Evolutionary conservation across 2,329 filamentous ascomycete species (phyloP), one percentile per base, ranked within the genome.

Genomic region (Stromatinia cepivora): DNA sequence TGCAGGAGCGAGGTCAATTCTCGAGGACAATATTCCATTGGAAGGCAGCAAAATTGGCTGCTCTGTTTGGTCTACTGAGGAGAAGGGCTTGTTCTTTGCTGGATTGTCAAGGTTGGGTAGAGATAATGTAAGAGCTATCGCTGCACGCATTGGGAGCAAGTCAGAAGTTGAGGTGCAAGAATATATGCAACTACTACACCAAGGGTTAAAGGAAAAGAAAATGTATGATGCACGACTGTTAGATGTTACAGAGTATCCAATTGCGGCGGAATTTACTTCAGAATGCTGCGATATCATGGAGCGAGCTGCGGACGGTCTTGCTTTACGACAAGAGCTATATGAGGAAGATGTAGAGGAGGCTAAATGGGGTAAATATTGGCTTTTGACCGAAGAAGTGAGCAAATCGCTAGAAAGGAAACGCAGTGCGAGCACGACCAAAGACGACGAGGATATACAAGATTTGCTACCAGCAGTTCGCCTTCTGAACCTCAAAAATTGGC

Each of bases 81-180:
- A 97, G 76, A 97, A 97, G 77, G 81, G 85, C 1, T 74, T 82
- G 0, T 86, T 97, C 70, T 97, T 92, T 77, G 82, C 85, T 20
- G 85, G 87, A 0, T 78, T 96, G 4, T 82, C 84, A 1, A 86
- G 86, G 0, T 83, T 90, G 2, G 92, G 92, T 0, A 85, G 82
- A 65, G 85, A 88, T 73, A 82, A 93, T 71, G 75, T 90, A 0
- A 79, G 80, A 1, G 86, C 84, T 1, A 90, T 97, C 68, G 84
- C 92, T 1, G 75, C 79, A 11, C 83, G 85, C 0, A 82, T 97
- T 22, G 82, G 83, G 0, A 90, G 87, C 46, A 98, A 98, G 79
- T 90, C 88, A 70, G 85, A 88, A 72, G 77, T 90, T 11, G 93
- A 97, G 79, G 87, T 95, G 46, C 84, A 85, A 39, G 86, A 90